These are phyloP conservation scores for Cutaneotrichosporon sp. DNA, from an alignment of 1,284 basidiomycete species.

Conservation along the genomic window DNA sequence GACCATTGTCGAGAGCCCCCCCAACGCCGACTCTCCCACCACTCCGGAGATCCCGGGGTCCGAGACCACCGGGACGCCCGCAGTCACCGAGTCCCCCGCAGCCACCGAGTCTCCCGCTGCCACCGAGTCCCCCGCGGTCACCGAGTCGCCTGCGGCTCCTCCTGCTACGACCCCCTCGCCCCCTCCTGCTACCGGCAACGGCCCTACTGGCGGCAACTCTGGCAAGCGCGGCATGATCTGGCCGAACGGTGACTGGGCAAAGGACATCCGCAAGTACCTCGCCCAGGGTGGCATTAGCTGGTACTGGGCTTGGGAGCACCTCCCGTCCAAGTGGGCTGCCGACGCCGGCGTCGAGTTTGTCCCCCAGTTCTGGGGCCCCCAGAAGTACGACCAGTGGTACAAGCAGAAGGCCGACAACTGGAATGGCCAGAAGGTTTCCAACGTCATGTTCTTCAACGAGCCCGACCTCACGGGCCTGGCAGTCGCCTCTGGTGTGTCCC, in stretches of 20 bases:
- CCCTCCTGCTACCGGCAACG: not conserved
- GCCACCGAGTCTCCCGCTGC: no score
- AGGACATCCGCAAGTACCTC: conserved; percentile 6
- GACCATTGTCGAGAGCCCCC: not conserved
- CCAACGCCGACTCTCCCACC: not conserved
- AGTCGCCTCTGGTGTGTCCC: not conserved
- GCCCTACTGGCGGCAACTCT: not conserved
- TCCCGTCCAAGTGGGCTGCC: not conserved
- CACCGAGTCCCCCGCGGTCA: no score
- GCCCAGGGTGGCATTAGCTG: not conserved
- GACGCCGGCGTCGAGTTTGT: conserved; percentile 10
- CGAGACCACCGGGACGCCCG: no score
- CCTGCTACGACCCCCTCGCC: no score
- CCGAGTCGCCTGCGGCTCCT: no score
- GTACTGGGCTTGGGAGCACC: conserved; percentile 8
- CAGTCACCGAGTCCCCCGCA: no score
- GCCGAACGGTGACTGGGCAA: conserved; percentile 2
- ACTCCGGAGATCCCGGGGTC: no score
- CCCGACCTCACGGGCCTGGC: not conserved
- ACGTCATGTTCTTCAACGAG: conserved; percentile 12
- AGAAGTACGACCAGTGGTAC: not conserved
- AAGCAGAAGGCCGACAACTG: conserved; percentile 1
- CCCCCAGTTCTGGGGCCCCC: conserved; percentile 8
- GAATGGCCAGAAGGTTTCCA: not conserved
- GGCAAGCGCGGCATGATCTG: conserved; percentile 8